These are phyloP conservation scores for Skeletonema costatum DNA, from an alignment of 108 stramenopile species.

Conservation along the genomic window DNA sequence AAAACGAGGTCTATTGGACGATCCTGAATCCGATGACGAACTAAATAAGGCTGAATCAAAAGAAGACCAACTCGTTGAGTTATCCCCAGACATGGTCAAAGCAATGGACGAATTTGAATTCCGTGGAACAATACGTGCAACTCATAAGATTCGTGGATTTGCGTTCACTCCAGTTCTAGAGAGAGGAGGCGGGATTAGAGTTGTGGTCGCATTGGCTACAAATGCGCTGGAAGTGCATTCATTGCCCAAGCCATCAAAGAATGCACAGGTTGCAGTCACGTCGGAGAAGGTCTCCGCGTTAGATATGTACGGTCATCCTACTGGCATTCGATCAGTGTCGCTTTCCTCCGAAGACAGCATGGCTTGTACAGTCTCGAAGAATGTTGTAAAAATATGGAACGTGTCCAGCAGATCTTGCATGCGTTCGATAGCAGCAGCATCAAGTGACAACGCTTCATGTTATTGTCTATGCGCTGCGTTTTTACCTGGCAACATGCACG, in stretches of 20 bases:
- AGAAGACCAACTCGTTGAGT: slow-evolving; percentile 7
- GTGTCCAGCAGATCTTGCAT: slow-evolving; percentile 81
- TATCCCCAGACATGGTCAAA: slow-evolving; percentile 58
- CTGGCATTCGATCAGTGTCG: slow-evolving; percentile 92
- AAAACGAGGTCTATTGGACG: slow-evolving; percentile 84
- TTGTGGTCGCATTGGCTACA: slow-evolving; percentile 86
- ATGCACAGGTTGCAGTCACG: slow-evolving; percentile 16
- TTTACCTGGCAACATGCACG: slow-evolving; percentile 89
- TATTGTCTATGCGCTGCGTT: slow-evolving; percentile 94
- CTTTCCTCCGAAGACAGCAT: slow-evolving; percentile 88
- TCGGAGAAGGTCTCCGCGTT: slow-evolving; percentile 61
- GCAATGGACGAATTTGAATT: slow-evolving; percentile 95
- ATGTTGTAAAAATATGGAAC: slow-evolving; percentile 93
- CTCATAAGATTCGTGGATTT: slow-evolving; percentile 87
- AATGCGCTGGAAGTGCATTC: slow-evolving; percentile 92
- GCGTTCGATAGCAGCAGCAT: slow-evolving; percentile 64
- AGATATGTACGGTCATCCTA: slow-evolving; percentile 94
- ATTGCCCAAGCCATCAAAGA: slow-evolving; percentile 44
- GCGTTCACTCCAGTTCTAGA: slow-evolving; percentile 63
- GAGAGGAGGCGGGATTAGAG: slow-evolving; percentile 62
- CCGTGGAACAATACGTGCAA: slow-evolving; percentile 68
- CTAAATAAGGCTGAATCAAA: slow-evolving; percentile 44
- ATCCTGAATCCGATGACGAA: slow-evolving; percentile 64
- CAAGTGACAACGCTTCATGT: slow-evolving; percentile 40
- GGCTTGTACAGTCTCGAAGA: slow-evolving; percentile 89